Base-by-base conservation (phyloP, 768 basidiomycete genomes). In the Leccinum pellstonianum region DNA sequence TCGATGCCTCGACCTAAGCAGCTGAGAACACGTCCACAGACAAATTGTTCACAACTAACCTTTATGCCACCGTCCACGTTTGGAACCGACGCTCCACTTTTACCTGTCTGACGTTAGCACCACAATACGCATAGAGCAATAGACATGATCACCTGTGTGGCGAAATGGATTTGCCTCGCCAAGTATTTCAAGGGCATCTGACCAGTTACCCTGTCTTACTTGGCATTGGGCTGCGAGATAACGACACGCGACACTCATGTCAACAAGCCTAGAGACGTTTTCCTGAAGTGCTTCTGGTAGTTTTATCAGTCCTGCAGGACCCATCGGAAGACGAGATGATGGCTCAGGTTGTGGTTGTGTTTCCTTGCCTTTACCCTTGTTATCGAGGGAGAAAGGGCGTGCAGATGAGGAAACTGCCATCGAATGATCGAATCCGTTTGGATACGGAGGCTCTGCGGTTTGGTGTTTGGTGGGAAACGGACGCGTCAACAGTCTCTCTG, bases 181-280 rank as follows among this genome's bases (percentile, higher is more conserved):
- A 2, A 98, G 81, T 81, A 97, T 88, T 68, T 97, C 93, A 8
- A 91, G 84, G 4, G 95, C 95, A 59, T 93, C 93, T 2, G 84
- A 79, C 90, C 94, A 97, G 66, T 93, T 93, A 12, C 94, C 94
- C 75, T 95, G 90, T 53, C 93, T 81, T 19, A 92, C 83, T 80
- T 94, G 86, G 72, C 95, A 98, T 68, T 98, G 93, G 10, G 96
- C 97, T 17, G 94, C 95, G 21, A 99, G 85, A 77, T 98, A 98
- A 47, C 97, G 84, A 72, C 97, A 98, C 6, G 94, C 93, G 37
- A 98, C 84, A 68, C 93, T 95, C 85, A 94, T 90, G 76, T 97
- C 93, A 3, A 96, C 93, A 29, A 98, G 79, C 54, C 90, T 83
- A 50, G 87, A 88, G 21, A 89, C 83, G 15, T 79, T 81, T 51